Conservation (phyloP, 2,329 filamentous ascomycete genomes). For the Diaporthe batatas region DNA sequence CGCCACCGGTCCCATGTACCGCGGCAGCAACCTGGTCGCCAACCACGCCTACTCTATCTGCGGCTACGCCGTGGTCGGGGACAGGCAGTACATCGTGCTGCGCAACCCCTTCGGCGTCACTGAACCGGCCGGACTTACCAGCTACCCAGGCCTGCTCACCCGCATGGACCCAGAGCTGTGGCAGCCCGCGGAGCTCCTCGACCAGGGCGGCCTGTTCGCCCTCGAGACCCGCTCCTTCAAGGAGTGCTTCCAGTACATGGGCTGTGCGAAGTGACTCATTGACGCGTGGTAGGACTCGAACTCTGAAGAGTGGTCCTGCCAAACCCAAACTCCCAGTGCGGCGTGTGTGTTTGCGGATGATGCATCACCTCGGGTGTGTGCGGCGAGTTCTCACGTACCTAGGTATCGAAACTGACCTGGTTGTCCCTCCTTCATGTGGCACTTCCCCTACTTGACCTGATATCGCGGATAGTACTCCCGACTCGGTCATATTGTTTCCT, state of each 20-base stretch:
- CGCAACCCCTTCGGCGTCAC: conserved; percentile 61
- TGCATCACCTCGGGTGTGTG: background rate
- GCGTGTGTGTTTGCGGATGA: background rate
- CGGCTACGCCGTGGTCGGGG: conserved; percentile 52
- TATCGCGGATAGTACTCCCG: background rate
- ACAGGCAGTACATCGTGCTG: conserved; percentile 48
- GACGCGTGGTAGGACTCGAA: conserved; percentile 4
- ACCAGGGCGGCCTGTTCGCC: conserved; percentile 44
- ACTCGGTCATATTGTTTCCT: background rate
- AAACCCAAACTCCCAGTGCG: background rate
- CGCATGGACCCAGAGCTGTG: conserved; percentile 50
- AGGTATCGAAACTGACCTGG: conserved; percentile 17
- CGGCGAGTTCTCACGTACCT: background rate
- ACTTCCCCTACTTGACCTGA: background rate
- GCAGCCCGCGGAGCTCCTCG: conserved; percentile 43
- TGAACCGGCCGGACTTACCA: conserved; percentile 56
- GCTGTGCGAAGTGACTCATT: conserved; percentile 27
- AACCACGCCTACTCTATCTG: conserved; percentile 61
- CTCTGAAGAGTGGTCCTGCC: conserved; percentile 6
- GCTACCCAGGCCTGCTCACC: conserved; percentile 56
- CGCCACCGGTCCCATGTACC: conserved; percentile 53
- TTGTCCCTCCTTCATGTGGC: conserved; percentile 6
- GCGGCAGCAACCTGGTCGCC: conserved; percentile 58
- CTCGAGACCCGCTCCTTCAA: conserved; percentile 44
- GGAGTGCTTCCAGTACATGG: conserved; percentile 39